Evolutionary conservation across 371 early-diverging fungal genomes (phyloP), one percentile per base, ranked within the genome.

Genomic region (Lichtheimia ornata): DNA sequence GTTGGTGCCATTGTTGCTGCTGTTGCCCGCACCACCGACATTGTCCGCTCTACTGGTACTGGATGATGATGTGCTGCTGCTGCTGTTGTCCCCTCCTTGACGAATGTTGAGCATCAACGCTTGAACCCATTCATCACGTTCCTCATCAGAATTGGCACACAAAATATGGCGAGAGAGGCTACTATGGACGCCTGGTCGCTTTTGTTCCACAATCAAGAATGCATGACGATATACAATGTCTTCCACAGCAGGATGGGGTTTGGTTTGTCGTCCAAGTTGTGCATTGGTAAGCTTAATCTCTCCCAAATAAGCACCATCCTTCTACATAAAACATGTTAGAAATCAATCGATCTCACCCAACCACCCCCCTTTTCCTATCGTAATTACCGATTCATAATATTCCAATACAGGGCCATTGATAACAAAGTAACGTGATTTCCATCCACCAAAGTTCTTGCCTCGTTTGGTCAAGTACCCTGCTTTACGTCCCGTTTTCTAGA

Each of bases 71-170:
- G 22, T 22, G 18, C 71, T 74, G 5, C 41, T 22, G n/a, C 49
- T 53, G 18, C 62, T 61, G 3, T 65, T 64, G 12, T 51, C 22
- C 0, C 25, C 50, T 60, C 54, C 73, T 13, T 70, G 55, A 40
- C 72, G 73, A 43, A 86, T 81, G 41, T 86, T 78, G 13, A 73
- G 64, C 42, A 83, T 56, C 9, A 91, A 59, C 0, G 89, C 88
- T 51, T 84, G 83, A 0, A 95, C 89, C 95, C 95, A 97, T 35
- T 86, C 88, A 65, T 95, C 95, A 42, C 96, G 85, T 62, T 97
- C 97, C 50, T 81, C 79, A 56, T 94, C 95, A 15, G 88, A 91
- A 41, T 92, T 93, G 13, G 95, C 94, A 69, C 93, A 94, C 18
- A 97, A 84, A 30, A 94, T 88, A 68, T 94, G 94, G 1, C 88